Conservation (phyloP, 345 rosid genomes). For the Erucastrum elatum region DNA sequence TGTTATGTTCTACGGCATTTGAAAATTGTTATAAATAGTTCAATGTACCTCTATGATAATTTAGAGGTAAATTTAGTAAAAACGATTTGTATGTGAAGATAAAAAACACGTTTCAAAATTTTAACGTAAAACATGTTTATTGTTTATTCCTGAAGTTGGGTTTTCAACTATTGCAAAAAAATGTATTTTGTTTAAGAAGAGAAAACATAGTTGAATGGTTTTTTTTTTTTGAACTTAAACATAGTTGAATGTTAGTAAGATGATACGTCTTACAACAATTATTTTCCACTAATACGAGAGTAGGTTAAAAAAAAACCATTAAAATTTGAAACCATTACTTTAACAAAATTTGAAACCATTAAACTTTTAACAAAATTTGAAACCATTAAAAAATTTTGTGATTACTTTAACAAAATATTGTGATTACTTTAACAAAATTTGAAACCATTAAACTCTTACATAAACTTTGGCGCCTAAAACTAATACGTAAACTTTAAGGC, state of each 20-base stretch:
- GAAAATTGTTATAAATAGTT: background rate
- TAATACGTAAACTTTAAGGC: background rate
- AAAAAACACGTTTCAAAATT: too few species aligned
- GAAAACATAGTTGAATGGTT: background rate
- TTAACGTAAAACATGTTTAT: background rate
- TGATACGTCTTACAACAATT: too few species aligned
- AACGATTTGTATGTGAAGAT: background rate
- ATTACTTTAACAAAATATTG: too few species aligned
- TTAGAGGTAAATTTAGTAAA: background rate
- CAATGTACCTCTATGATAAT: background rate
- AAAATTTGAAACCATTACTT: too few species aligned
- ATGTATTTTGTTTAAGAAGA: background rate
- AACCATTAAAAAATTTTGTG: too few species aligned
- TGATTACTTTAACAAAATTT: background rate
- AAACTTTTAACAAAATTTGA: too few species aligned
- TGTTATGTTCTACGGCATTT: background rate
- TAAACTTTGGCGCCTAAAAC: background rate
- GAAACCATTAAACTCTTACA: background rate
- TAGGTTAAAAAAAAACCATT: too few species aligned
- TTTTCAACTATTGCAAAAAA: background rate
- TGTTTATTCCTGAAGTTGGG: background rate
- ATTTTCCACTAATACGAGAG: too few species aligned
- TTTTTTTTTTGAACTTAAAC: too few species aligned
- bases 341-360: too few species aligned
- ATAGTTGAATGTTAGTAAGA: too few species aligned